These are phyloP conservation scores for Alternaria dauci DNA, from an alignment of 2,329 filamentous ascomycete genomes.

Conservation along the genomic window DNA sequence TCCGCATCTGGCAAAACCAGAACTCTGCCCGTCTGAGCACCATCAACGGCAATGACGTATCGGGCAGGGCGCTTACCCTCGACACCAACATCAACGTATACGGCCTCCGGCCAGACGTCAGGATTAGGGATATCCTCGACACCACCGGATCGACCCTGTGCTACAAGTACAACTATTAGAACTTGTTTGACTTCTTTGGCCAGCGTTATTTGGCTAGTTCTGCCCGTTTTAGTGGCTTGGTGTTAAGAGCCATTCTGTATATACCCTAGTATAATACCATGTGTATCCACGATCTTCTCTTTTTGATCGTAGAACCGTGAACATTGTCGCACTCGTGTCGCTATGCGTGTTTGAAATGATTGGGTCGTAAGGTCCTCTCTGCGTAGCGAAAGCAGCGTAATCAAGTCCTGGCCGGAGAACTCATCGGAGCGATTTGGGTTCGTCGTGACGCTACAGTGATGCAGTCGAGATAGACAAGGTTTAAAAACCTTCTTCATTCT, in stretches of 20 bases:
- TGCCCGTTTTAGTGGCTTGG: slow-evolving; percentile 5
- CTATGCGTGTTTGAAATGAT: background rate
- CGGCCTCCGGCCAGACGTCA: slow-evolving; percentile 37
- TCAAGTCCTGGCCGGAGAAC: background rate
- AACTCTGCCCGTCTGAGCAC: slow-evolving; percentile 31
- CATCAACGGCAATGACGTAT: slow-evolving; percentile 53
- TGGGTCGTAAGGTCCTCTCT: background rate
- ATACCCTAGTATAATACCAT: slow-evolving; percentile 14
- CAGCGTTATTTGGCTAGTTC: background rate
- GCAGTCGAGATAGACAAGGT: background rate
- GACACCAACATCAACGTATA: slow-evolving; percentile 41
- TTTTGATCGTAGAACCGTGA: background rate
- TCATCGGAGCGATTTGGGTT: background rate
- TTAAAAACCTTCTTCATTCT: background rate
- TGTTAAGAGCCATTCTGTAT: slow-evolving; percentile 8
- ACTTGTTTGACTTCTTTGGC: background rate
- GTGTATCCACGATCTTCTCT: background rate
- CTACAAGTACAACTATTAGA: slow-evolving; percentile 50
- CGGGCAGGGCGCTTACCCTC: slow-evolving; percentile 34
- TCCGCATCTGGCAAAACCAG: slow-evolving; percentile 60
- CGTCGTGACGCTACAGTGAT: background rate
- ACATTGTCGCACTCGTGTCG: background rate
- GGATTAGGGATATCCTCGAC: slow-evolving; percentile 43
- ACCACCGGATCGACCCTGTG: slow-evolving; percentile 37
- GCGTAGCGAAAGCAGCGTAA: background rate